phyloP scores from a whole-genome alignment of 805 yeast genomes.

The Candida nemodendra region DNA sequence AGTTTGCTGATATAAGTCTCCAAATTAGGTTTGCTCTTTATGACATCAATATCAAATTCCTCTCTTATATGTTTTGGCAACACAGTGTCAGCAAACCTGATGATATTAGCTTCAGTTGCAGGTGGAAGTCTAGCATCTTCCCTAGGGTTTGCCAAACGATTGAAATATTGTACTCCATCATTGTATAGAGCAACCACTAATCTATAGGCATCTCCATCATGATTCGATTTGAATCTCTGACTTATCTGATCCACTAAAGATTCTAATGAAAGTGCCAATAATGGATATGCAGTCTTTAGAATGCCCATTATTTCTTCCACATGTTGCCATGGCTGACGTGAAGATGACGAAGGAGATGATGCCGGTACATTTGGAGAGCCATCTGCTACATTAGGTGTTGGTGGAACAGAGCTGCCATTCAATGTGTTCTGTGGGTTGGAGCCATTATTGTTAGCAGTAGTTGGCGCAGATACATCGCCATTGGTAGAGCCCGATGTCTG shows the following conservation, averaged over 20 bases:
- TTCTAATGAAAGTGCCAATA: constrained; percentile 87
- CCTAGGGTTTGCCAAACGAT: constrained; percentile 81
- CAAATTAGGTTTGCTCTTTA: constrained; percentile 79
- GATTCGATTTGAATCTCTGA: constrained; percentile 87
- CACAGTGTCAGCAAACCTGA: constrained; percentile 89
- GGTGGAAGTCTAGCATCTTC: constrained; percentile 88
- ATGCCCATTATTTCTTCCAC: constrained; percentile 92
- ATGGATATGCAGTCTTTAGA: constrained; percentile 93
- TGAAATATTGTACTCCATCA: constrained; percentile 90
- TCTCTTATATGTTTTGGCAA: constrained; percentile 84
- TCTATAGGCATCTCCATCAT: constrained; percentile 95
- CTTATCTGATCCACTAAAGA: constrained; percentile 93
- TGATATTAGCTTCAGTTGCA: constrained; percentile 84
- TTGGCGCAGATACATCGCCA: constrained; percentile 1
- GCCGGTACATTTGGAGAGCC: constrained; percentile 5
- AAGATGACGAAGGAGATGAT: constrained; percentile 3
- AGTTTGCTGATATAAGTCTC: constrained; percentile 82
- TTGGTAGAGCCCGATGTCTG: constrained; percentile 1
- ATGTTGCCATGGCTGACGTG: constrained; percentile 83
- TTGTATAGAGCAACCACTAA: constrained; percentile 87
- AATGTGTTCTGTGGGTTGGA: not conserved
- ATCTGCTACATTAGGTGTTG: constrained; percentile 10
- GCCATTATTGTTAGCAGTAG: not conserved
- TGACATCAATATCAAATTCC: constrained; percentile 90
- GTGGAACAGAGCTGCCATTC: constrained; percentile 8